Conservation (phyloP, 768 basidiomycete genomes). For the Boletus pseudopeckii region DNA sequence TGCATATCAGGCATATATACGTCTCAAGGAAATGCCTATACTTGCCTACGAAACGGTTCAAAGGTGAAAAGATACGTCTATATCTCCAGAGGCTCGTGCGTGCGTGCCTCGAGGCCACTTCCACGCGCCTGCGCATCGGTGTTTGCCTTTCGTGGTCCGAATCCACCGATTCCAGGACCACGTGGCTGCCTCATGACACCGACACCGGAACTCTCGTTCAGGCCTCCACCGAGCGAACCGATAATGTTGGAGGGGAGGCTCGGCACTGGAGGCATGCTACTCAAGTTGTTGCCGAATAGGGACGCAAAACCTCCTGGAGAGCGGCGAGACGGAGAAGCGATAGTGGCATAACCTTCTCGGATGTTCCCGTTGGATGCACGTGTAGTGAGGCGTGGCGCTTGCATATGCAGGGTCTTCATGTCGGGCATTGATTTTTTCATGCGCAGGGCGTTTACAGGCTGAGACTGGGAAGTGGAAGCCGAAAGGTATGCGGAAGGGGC, state of each 20-base stretch:
- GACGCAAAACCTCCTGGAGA: conserved; percentile 67
- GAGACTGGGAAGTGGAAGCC: conserved; percentile 44
- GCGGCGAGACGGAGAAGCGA: conserved; percentile 78
- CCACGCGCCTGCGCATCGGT: conserved; percentile 48
- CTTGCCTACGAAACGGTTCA: conserved; percentile 15
- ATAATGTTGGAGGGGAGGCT: conserved; percentile 60
- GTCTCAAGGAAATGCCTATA: conserved; percentile 15
- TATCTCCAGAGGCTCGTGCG: conserved; percentile 85
- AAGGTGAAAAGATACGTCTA: conserved; percentile 31
- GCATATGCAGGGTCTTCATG: conserved; percentile 81
- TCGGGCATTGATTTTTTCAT: conserved; percentile 99
- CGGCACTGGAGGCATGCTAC: conserved; percentile 73
- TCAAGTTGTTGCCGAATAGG: conserved; percentile 53
- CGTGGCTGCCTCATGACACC: conserved; percentile 83
- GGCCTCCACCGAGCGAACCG: conserved; percentile 42
- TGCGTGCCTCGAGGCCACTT: conserved; percentile 73
- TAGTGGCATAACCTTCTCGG: conserved; percentile 81
- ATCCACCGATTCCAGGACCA: conserved; percentile 77
- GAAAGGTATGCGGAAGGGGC: conserved; percentile 79
- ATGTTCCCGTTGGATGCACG: conserved; percentile 89
- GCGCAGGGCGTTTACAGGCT: conserved; percentile 56
- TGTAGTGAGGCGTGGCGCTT: conserved; percentile 73
- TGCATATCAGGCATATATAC: conserved; percentile 27
- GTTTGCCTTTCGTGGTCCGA: conserved; percentile 51
- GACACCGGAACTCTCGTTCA: conserved; percentile 33